Base-by-base conservation (phyloP, 345 rosid genomes). In the Gossypium anomalum region DNA sequence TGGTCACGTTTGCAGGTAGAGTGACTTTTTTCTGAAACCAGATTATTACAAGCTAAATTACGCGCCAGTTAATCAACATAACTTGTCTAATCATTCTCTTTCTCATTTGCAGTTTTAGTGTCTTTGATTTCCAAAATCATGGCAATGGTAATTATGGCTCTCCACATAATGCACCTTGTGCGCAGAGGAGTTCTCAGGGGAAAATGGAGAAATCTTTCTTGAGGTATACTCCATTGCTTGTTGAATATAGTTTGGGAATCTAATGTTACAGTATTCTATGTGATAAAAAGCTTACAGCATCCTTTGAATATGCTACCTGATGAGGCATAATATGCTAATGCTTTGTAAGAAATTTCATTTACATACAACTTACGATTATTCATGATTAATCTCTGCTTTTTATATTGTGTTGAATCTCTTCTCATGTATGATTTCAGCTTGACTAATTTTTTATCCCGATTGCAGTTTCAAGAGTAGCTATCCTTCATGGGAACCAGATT, bases 171-270 rank as follows among this genome's bases (percentile, higher is more conserved):
- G 81, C 82, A 49, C 76, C 87, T 65, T 81, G 75, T 53, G 79
- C 76, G 59, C 81, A 81, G 81, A 90, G 93, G 86, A 96, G 99
- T 78, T 93, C 93, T 67, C 98, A 96, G 68, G 99, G 99, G 76
- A 96, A 96, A 88, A 81, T 96, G 89, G 99, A 93, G 87, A 96
- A 96, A 82, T 93, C 99, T 52, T 92, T 96, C 85, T 86, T 96
- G 84, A 88, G 99, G 99, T 34, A 34, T 34, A 34, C 41, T 34
- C 41, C n/a, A 45, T 60, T 73, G 44, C 41, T 47, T 4, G 23
- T 51, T 14, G 23, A 60, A 34, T 44, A 16, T 43, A 25, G 55
- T 60, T 9, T 59, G 5, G 47, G 17, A 58, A 34, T 34, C 41
- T 5, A 34, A 34, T 34, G 41, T 34, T 34, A 34, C 41, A 1